Base-by-base conservation (phyloP, 2,329 filamentous ascomycete species). In the Didymella glomerata region DNA sequence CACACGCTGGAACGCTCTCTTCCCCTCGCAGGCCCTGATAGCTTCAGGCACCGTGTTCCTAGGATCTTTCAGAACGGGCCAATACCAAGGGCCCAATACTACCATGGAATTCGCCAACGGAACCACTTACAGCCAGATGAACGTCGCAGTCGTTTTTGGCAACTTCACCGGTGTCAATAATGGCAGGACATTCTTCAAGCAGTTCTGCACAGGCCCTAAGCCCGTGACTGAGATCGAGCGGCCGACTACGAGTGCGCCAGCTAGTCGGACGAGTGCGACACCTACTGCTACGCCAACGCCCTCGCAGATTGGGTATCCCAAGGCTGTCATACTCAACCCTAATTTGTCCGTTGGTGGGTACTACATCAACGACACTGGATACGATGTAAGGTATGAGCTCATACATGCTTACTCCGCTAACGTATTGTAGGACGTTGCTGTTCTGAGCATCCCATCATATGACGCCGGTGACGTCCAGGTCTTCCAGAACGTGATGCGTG, bases 401-500 rank as follows among this genome's bases (percentile, higher is more conserved):
- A 18, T 16, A 4, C 11, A 40, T 16, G 13, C n/a, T 75, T 71
- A 67, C 80, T 67, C 68, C 5, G 68, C 80, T 62, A 61, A 73
- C 16, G 68, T 57, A 10, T 78, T 75, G 7, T 24, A 78, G 56
- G 78, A 84, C 61, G 75, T 81, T 10, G 81, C 79, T 18, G 76
- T 84, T 22, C 75, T 84, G n/a, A 77, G 76, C 36, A 76, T 83
- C 10, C 71, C 75, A 1, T 76, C 71, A 8, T 84, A 83, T 54
- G 63, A 71, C 14, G 68, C 69, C 2, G 67, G 67, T 9, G 67
- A 69, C 11, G 63, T 66, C 2, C 68, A 73, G 54, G 67, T 71
- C 4, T 83, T 80, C 57, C 77, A 79, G 50, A 67, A 75, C 48
- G 65, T 74, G 0, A 74, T 81, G 57, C 68, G 78, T 8, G 59